Base-by-base conservation (phyloP, 2,329 filamentous ascomycete genomes). In the Colletotrichum chrysophilum region DNA sequence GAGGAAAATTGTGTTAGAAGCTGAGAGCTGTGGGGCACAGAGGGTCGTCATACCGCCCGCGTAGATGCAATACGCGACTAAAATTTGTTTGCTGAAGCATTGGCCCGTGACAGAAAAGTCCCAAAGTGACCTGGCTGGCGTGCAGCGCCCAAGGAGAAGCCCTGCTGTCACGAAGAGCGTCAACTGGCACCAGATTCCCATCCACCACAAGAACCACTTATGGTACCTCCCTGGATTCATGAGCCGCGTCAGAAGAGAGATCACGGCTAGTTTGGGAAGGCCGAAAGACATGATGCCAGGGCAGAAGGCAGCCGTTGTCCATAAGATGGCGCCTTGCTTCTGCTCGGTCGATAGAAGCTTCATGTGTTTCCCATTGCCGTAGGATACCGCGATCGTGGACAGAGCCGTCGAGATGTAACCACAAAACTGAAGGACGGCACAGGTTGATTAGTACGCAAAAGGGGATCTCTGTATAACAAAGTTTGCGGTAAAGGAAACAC, bases 221-320 rank as follows among this genome's bases (percentile, higher is more conserved):
- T 64, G 60, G 5, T 64, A 61, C 6, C 34, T 64, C 7, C 60
- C 80, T 78, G 60, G 60, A 36, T 38, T 64, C 60, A 64, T 66
- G 81, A 83, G 79, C 7, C 83, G 81, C 5, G 80, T 80, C 5
- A 87, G 79, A 4, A 88, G 81, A 4, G 81, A 78, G 14, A 86
- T 81, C 43, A 86, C 85, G 26, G 85, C 85, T 6, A 87, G 80
- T 78, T 88, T 88, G 2, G 86, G 86, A 0, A 87, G 70, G 3
- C 78, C 82, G 64, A 88, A 87, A 5, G 84, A 83, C 74, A 85
- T 75, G 13, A 87, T 79, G 5, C 85, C 84, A 2, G 84, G 83
- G 4, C 80, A 78, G 74, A 87, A 86, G 21, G 81, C 83, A 28
- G 82, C 78, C 4, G 84, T 79, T 4, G 83, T 86, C 77, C 81